Conservation (phyloP, 352 stramenopile genomes). For the Phytophthora chlamydospora region DNA sequence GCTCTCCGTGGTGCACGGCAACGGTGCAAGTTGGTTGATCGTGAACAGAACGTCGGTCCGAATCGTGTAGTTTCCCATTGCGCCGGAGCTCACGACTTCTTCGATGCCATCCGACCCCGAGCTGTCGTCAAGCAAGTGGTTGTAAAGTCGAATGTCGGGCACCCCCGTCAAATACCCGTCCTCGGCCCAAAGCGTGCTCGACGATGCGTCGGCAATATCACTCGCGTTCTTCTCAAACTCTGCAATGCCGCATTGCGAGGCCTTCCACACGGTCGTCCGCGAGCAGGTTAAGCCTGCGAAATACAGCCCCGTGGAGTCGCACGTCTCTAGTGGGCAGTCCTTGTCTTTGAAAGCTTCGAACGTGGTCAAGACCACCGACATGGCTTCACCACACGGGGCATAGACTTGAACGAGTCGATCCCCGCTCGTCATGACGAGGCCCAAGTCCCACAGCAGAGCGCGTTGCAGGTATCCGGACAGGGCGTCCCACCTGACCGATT, state of each 20-base stretch:
- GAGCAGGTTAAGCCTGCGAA: slow-evolving; percentile 48
- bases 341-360: slow-evolving; percentile 41
- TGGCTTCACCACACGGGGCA: slow-evolving; percentile 52
- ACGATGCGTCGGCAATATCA: slow-evolving; percentile 14
- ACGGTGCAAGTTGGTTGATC: slow-evolving; percentile 47
- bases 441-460: slow-evolving; percentile 60
- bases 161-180: slow-evolving; percentile 32
- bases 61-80: slow-evolving; percentile 8
- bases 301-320: slow-evolving; percentile 35
- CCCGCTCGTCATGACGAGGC: slow-evolving; percentile 45
- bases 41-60: slow-evolving; percentile 41
- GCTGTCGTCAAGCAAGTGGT: slow-evolving; percentile 18
- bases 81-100: slow-evolving; percentile 9
- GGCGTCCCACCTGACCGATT: slow-evolving; percentile 30
- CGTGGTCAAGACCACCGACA: slow-evolving; percentile 50
- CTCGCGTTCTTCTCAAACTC: slow-evolving; percentile 32
- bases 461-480: slow-evolving; percentile 56
- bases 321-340: slow-evolving; percentile 34
- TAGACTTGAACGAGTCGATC: slow-evolving; percentile 51
- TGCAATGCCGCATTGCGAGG: slow-evolving; percentile 40
- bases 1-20: slow-evolving; percentile 18
- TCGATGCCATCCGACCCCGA: slow-evolving; percentile 7
- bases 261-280: slow-evolving; percentile 13
- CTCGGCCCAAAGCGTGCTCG: slow-evolving; percentile 52
- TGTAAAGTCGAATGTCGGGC: slow-evolving; percentile 46